Evolutionary conservation across 2,329 filamentous ascomycete genomes (phyloP), one percentile per base, ranked within the genome.

Genomic region (Sclerotinia subarctica): DNA sequence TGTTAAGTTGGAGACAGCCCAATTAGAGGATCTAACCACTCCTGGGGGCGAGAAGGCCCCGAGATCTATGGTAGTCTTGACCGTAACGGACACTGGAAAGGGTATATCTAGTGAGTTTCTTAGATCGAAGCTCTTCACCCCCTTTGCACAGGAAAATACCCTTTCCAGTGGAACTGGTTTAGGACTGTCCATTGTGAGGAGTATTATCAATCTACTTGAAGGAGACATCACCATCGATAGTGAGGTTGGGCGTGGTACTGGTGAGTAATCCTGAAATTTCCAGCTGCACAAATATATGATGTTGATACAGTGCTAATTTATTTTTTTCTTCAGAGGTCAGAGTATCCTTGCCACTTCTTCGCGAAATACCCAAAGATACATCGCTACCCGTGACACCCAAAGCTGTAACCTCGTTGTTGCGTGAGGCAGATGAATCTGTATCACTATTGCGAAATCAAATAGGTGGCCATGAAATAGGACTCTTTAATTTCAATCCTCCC

Each of bases 51-150:
- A 76, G 26, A 19, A 54, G 13, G 67, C 74, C 11, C 70, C 74
- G 5, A 69, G 75, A 54, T 72, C 72, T 21, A 69, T 71, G 44
- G 76, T 87, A 49, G 82, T 82, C 2, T 90, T 95, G 70, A 87
- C 90, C 44, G 90, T 95, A 26, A 85, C 87, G 70, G 92, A 95
- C 74, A 93, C 91, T 0, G 88, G 89, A 1, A 85, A 85, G 70
- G 89, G 88, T 5, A 91, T 91, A 69, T 86, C 85, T 0, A 81
- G 84, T 24, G 85, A 89, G n/a, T 91, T 88, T 71, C 78, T 89
- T 53, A 81, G 84, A 21, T 84, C 84, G 2, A 83, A 84, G 29
- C 78, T 90, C 0, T 91, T 88, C 71, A 85, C 84, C 0, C 86
- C 88, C 0, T 90, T 90, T 70, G 80, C 82, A 0, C 88, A 91